Percentiles rank a stretch among this genome's conserved stretches.
Evolutionary conservation across 75 land plant genomes (phyloP).

Genomic region (Gnetum montanum): DNA sequence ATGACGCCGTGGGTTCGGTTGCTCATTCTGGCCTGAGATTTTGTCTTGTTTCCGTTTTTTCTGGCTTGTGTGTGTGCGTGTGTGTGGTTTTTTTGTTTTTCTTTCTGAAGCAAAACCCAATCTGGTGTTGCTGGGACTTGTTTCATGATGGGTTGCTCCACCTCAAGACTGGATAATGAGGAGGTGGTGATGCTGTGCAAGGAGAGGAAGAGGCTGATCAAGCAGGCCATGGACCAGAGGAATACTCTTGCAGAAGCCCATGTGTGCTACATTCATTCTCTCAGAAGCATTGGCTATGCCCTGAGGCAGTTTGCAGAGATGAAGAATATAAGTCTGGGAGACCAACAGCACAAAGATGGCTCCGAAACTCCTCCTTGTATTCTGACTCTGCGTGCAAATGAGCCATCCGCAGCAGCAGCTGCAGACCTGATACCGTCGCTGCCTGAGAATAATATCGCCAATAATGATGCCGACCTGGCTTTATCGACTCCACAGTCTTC

Average conservation of each 20-base stretch:
- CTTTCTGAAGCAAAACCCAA: neutral
- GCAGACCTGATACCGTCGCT: no score
- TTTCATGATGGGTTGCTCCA: slow-evolving; percentile 77
- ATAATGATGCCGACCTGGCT: slow-evolving; percentile 30
- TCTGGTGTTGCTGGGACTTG: neutral
- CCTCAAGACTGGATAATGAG: slow-evolving; percentile 86
- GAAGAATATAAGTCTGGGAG: slow-evolving; percentile 7
- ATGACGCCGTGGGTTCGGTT: no score
- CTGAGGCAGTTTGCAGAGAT: slow-evolving; percentile 55
- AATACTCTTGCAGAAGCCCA: slow-evolving; percentile 63
- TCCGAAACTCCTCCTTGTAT: neutral
- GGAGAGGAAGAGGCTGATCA: slow-evolving; percentile 71
- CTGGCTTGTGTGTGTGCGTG: neutral
- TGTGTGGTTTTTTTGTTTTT: no score
- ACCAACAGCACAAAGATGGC: neutral
- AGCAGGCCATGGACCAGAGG: slow-evolving; percentile 68
- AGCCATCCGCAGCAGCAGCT: neutral
- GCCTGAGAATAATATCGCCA: slow-evolving; percentile 16
- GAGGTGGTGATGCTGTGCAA: slow-evolving; percentile 84
- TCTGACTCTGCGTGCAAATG: neutral
- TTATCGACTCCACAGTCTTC: slow-evolving; percentile 31
- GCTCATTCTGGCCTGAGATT: no score
- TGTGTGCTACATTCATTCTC: slow-evolving; percentile 60
- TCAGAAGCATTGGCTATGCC: slow-evolving; percentile 66
- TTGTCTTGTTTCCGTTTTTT: neutral